Evolutionary conservation across 768 basidiomycete species (phyloP).

Genomic region (Russula lepida): DNA sequence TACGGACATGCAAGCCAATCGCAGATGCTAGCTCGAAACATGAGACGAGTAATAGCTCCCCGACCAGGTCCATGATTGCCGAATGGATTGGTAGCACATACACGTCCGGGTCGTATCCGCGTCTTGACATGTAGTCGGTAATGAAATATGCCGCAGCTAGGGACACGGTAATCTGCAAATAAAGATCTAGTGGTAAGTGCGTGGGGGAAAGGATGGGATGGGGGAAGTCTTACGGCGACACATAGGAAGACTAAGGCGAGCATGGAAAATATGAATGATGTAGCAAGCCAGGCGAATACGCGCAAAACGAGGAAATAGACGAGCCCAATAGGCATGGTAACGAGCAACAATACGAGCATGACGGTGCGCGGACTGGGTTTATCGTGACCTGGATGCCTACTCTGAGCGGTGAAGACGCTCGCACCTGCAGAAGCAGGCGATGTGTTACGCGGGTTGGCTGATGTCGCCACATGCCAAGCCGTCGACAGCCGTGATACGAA

Average conservation of each 20-base stretch:
- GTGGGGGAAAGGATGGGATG: background rate
- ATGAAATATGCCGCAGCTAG: constrained; percentile 56
- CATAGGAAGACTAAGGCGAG: constrained; percentile 67
- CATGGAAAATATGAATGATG: constrained; percentile 59
- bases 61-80: constrained; percentile 77
- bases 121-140: constrained; percentile 73
- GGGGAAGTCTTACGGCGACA: constrained; percentile 53
- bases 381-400: constrained; percentile 11
- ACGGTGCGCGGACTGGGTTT: constrained; percentile 40
- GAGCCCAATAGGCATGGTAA: constrained; percentile 76
- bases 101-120: constrained; percentile 76
- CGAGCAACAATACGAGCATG: constrained; percentile 57
- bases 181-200: background rate
- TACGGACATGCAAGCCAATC: constrained; percentile 30
- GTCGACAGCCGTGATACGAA: constrained; percentile 89
- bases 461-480: constrained; percentile 59
- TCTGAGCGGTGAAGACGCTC: background rate
- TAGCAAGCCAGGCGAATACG: constrained; percentile 67
- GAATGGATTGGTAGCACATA: constrained; percentile 93
- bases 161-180: constrained; percentile 58
- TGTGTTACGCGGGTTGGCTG: constrained; percentile 20
- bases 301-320: constrained; percentile 62
- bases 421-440: constrained; percentile 13
- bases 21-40: constrained; percentile 61
- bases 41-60: constrained; percentile 69